These are phyloP conservation scores for Iberis pinnata DNA, from an alignment of 345 rosid species.

Conservation along the genomic window DNA sequence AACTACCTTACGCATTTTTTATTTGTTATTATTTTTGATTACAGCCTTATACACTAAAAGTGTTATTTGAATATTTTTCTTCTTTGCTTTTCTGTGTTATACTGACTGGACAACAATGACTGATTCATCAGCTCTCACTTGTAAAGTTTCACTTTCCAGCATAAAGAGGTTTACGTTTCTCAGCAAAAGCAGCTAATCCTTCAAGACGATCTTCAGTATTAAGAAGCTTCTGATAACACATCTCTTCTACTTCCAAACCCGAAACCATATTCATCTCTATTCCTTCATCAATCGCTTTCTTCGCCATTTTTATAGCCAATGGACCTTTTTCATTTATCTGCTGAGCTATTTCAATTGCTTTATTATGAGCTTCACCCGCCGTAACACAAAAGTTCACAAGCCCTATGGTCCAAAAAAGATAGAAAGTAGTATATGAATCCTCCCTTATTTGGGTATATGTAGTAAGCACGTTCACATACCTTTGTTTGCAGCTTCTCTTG, in stretches of 20 bases:
- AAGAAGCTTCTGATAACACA: slow-evolving; percentile 53
- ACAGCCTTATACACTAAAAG: no score
- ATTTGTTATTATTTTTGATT: no score
- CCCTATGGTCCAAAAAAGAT: slow-evolving; percentile 35
- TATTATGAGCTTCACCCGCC: slow-evolving; percentile 60
- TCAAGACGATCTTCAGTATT: slow-evolving; percentile 74
- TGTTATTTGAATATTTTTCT: no score
- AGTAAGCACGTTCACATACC: slow-evolving; percentile 32
- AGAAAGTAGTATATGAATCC: background rate
- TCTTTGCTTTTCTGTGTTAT: no score
- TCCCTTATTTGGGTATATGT: background rate
- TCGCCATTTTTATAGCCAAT: slow-evolving; percentile 71
- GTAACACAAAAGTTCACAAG: slow-evolving; percentile 69
- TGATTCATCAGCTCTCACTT: no score
- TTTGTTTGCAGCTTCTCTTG: slow-evolving; percentile 55
- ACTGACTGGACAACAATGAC: no score
- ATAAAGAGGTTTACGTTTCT: slow-evolving; percentile 74
- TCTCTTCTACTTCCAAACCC: slow-evolving; percentile 68
- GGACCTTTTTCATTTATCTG: slow-evolving; percentile 88
- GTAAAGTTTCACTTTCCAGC: slow-evolving; percentile 33
- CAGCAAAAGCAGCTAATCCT: slow-evolving; percentile 85
- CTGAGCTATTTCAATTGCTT: slow-evolving; percentile 77
- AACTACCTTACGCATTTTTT: no score
- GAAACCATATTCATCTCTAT: slow-evolving; percentile 47
- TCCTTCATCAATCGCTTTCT: slow-evolving; percentile 70